Conservation (phyloP, 768 basidiomycete species). For the Ramaria sp. region DNA sequence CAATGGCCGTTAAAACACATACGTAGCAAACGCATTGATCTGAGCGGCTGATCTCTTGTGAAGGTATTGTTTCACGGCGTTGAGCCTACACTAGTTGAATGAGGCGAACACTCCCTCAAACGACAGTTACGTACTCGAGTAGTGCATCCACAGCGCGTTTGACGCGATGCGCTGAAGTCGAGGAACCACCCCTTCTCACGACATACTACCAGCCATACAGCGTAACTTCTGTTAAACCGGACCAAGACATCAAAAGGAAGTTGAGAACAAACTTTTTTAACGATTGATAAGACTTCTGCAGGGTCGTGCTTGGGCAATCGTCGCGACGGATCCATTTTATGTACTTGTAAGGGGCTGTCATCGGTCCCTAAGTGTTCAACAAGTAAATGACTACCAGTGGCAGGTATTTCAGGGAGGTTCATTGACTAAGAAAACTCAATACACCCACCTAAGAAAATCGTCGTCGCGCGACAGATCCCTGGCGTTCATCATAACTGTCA, state of each 20-base stretch:
- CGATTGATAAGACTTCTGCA: constrained; percentile 54
- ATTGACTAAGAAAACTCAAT: neutral
- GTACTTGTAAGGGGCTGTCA: constrained; percentile 67
- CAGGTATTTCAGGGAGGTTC: neutral
- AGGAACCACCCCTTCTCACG: constrained; percentile 12
- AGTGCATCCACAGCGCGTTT: constrained; percentile 71
- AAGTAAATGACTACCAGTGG: constrained; percentile 44
- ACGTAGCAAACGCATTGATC: constrained; percentile 89
- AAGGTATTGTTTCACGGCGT: constrained; percentile 68
- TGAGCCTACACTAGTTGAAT: constrained; percentile 36
- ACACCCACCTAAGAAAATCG: constrained; percentile 62
- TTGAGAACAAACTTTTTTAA: constrained; percentile 27
- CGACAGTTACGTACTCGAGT: constrained; percentile 42
- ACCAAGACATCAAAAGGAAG: neutral
- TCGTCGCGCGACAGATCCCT: constrained; percentile 84
- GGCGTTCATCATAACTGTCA: constrained; percentile 86
- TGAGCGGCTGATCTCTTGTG: constrained; percentile 69
- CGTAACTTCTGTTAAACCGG: neutral
- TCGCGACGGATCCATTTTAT: constrained; percentile 79
- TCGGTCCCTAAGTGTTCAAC: constrained; percentile 79
- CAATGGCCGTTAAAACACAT: constrained; percentile 26
- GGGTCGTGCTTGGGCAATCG: constrained; percentile 68
- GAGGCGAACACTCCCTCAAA: constrained; percentile 15
- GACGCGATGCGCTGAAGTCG: constrained; percentile 27
- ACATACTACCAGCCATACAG: constrained; percentile 10